Percentiles rank a stretch among this genome's conserved stretches.
phyloP scores from a whole-genome alignment of 305 asterid genomes.

The Rubia peregrina region DNA sequence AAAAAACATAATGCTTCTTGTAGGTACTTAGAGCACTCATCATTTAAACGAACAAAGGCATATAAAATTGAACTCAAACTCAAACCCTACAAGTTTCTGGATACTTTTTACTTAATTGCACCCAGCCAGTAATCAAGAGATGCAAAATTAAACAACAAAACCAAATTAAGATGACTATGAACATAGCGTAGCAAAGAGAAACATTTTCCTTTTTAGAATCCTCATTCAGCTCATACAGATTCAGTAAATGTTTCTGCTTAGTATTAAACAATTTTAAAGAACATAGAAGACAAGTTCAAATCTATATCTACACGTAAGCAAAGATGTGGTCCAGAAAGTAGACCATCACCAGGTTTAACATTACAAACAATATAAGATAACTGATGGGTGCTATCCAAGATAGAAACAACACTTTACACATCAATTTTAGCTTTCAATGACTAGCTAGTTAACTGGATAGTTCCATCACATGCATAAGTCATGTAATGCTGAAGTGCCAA shows the following conservation, averaged over 20 bases:
- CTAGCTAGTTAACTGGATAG: too few species aligned
- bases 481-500: neutral
- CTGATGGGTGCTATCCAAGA: neutral
- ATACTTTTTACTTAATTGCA: neutral
- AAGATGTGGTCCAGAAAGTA: neutral
- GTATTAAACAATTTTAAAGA: neutral
- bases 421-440: too few species aligned
- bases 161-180: neutral
- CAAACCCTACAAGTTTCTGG: neutral
- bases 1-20: neutral
- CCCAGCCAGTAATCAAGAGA: neutral
- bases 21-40: neutral
- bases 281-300: neutral
- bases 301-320: neutral
- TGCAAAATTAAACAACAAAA: neutral
- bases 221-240: slow-evolving; percentile 3
- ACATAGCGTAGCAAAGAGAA: neutral
- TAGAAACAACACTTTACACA: neutral
- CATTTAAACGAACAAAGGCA: neutral
- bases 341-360: neutral
- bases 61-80: neutral
- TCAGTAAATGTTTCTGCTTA: neutral
- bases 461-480: too few species aligned
- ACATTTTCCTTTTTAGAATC: neutral
- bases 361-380: neutral